Percentiles rank a stretch among this genome's conserved stretches.
phyloP scores from a whole-genome alignment of 306 rosid species.

The Medicago truncatula region DNA sequence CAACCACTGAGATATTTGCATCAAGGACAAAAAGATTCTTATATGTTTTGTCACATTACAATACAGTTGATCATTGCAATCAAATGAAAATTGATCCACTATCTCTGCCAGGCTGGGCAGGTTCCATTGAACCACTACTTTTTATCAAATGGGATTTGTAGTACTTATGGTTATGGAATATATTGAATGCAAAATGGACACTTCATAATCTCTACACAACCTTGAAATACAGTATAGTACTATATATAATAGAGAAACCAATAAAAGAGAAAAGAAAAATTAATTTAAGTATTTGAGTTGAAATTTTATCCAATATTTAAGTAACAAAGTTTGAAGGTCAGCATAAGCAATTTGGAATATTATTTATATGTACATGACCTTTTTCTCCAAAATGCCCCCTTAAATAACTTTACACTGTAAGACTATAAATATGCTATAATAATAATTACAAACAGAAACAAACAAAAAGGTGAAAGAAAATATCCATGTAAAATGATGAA shows the following conservation, averaged over 20 bases:
- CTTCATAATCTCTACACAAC: not conserved
- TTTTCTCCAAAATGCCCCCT: conserved; percentile 6
- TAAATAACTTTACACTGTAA: not conserved
- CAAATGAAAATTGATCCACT: not conserved
- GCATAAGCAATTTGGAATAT: conserved; percentile 21
- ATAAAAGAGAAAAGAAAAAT: not conserved
- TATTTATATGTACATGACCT: conserved; percentile 1
- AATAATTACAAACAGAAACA: not conserved
- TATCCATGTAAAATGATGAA: not conserved
- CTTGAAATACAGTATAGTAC: conserved; percentile 2
- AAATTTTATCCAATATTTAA: conserved; percentile 4
- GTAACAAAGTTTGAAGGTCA: conserved; percentile 18
- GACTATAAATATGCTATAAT: conserved; percentile 13
- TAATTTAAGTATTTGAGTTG: not conserved
- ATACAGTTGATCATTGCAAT: not conserved
- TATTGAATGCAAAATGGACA: not conserved
- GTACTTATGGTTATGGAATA: not conserved
- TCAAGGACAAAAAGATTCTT: not conserved
- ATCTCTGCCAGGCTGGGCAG: not conserved
- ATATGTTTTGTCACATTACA: not conserved
- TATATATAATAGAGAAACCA: not conserved
- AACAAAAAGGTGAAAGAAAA: conserved; percentile 19
- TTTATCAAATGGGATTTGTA: not conserved
- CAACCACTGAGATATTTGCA: not conserved
- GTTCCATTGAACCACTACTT: conserved; percentile 1